Base-by-base conservation (phyloP, 352 stramenopile genomes). In the Globisporangium canariense region DNA sequence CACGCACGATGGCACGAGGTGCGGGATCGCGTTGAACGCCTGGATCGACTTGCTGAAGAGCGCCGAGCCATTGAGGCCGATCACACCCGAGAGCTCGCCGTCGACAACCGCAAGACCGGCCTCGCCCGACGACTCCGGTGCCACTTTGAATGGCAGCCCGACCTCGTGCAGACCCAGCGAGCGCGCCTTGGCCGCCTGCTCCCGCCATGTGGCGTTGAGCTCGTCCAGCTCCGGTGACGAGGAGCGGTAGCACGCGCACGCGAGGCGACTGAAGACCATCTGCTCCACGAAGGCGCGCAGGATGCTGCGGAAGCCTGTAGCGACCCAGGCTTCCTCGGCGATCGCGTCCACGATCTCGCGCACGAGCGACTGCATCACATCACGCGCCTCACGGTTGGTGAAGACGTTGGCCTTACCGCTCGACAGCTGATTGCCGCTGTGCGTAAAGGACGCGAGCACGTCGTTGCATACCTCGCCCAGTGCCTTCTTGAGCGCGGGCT, bases 181-280 rank as follows among this genome's bases (percentile, higher is more conserved):
- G 14, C 70, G 69, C 36, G 74, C 75, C 62, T 84, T 83, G 18
- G 55, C 64, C 11, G 72, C 70, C 32, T 88, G 78, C 30, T 89
- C 76, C 10, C 83, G 75, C 81, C 81, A 94, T 25, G 65, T 74
- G 28, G 73, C 65, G 67, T 92, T 91, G 9, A 89, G 69, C n/a
- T 90, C 78, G 49, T 90, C 79, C 14, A 94, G 68, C 38, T 90
- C 82, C 1, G 73, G 69, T 4, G 82, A 71, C 10, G 75, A 75
- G 10, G 70, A 67, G 14, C 75, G 71, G 67, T 90, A 91, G 70
- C 80, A 91, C 20, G 78, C 82, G 41, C 76, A 79, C 2, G 76
- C 83, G 30, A 94, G 71, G 13, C 86, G 83, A 25, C 68, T 79
- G 59, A 87, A 91, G 18, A 92, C 75, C 81, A 93, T 89, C 56